These are phyloP conservation scores for Trichoderma gracile DNA, from an alignment of 2,329 filamentous ascomycete species.

Conservation along the genomic window DNA sequence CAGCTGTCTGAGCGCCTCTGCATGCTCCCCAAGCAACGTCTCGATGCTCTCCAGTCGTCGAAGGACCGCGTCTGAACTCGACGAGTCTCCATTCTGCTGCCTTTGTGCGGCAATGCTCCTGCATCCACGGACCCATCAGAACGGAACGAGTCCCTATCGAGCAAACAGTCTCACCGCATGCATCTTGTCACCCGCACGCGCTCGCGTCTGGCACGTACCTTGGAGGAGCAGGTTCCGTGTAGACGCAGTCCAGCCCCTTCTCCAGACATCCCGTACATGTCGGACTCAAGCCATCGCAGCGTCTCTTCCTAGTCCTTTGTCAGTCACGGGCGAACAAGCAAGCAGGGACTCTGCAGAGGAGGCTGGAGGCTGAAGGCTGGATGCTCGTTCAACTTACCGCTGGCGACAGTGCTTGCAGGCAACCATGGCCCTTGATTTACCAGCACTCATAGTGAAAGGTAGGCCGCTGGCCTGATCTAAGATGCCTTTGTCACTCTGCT, in stretches of 20 bases:
- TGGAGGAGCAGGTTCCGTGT: slow-evolving; percentile 2
- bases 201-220: slow-evolving; percentile 4
- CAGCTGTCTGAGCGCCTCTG: slow-evolving; percentile 2
- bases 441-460: slow-evolving; percentile 3
- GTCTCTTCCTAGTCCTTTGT: slow-evolving; percentile 9
- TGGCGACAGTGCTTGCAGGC: slow-evolving; percentile 24
- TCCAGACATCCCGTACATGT: slow-evolving; percentile 13
- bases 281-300: slow-evolving; percentile 16
- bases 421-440: slow-evolving; percentile 4
- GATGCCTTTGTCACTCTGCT: no score
- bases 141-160: background rate
- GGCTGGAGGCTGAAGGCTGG: no score
- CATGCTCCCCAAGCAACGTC: slow-evolving; percentile 14
- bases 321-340: background rate
- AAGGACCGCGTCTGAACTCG: slow-evolving; percentile 15
- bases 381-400: slow-evolving; percentile 4
- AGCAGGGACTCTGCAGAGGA: background rate
- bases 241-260: slow-evolving; percentile 14
- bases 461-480: background rate
- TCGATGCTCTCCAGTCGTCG: slow-evolving; percentile 21
- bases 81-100: background rate
- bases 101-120: background rate
- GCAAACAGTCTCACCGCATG: background rate
- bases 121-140: background rate
- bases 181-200: background rate